Conservation (phyloP, 2,329 filamentous ascomycete genomes). For the Colletotrichum navitas region DNA sequence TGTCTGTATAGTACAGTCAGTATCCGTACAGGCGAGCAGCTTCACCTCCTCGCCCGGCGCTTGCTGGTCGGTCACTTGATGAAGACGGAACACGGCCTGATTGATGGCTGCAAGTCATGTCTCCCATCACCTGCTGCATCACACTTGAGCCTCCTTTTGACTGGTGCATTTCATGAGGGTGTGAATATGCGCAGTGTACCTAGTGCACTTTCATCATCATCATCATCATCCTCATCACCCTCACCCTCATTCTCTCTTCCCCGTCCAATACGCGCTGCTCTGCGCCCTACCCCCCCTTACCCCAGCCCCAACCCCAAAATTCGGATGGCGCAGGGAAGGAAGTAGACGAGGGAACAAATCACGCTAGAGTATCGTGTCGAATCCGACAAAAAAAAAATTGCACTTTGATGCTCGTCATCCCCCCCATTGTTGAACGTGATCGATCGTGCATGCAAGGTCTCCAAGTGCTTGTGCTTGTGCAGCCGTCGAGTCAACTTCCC, state of each 20-base stretch:
- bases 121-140: slow-evolving; percentile 8
- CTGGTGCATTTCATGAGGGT: slow-evolving; percentile 20
- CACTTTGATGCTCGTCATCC: slow-evolving; percentile 28
- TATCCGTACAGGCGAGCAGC: too few relatives aligned
- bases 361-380: not conserved
- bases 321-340: not conserved
- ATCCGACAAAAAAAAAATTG: slow-evolving; percentile 2
- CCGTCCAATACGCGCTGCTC: not conserved
- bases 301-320: too few relatives aligned
- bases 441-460: slow-evolving; percentile 32
- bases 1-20: too few relatives aligned
- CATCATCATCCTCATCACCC: too few relatives aligned
- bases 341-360: not conserved
- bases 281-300: not conserved
- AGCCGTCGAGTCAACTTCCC: not conserved
- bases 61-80: slow-evolving; percentile 34
- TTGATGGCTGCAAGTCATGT: not conserved
- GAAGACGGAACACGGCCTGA: not conserved
- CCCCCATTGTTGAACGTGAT: slow-evolving; percentile 23
- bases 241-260: not conserved
- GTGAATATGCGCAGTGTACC: slow-evolving; percentile 5
- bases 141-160: slow-evolving; percentile 18
- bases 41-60: slow-evolving; percentile 5
- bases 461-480: not conserved
- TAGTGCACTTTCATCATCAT: not conserved